Conservation (phyloP, 1,139 yeast genomes). For the Hansenula sp. region DNA sequence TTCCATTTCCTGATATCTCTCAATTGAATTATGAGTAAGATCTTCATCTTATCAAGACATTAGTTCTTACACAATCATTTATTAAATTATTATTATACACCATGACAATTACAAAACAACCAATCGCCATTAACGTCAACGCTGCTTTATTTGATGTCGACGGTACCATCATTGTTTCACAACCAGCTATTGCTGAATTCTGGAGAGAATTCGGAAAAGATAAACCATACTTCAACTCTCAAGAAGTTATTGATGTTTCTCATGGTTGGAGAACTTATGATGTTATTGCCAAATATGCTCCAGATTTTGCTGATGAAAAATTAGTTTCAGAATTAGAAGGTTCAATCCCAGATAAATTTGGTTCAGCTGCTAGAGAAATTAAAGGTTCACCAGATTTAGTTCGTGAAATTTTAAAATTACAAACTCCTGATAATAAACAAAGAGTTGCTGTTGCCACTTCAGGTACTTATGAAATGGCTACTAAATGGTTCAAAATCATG, state of each 20-base stretch:
- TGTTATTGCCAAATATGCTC: constrained; percentile 67
- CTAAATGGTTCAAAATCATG: constrained; percentile 71
- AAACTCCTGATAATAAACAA: constrained; percentile 31
- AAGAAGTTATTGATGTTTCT: constrained; percentile 64
- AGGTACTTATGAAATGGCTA: constrained; percentile 74
- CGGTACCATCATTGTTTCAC: constrained; percentile 78
- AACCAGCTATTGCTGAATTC: constrained; percentile 74
- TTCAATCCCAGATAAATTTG: constrained; percentile 66
- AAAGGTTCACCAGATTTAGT: constrained; percentile 71
- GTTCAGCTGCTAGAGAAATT: constrained; percentile 65
- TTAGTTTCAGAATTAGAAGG: constrained; percentile 70
- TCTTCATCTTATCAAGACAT: too few species aligned
- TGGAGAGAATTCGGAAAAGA: constrained; percentile 72
- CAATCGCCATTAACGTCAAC: constrained; percentile 26
- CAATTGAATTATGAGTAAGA: too few species aligned
- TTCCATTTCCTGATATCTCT: neutral
- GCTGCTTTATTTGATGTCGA: constrained; percentile 71
- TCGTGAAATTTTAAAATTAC: constrained; percentile 37
- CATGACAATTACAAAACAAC: constrained; percentile 20
- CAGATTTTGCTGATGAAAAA: constrained; percentile 62
- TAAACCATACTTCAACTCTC: constrained; percentile 68
- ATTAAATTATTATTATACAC: neutral
- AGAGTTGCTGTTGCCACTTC: constrained; percentile 72
- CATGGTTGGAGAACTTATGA: constrained; percentile 85
- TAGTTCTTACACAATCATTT: too few species aligned